Evolutionary conservation across 768 basidiomycete species (phyloP).

Genomic region (Kwoniella dejecticola): DNA sequence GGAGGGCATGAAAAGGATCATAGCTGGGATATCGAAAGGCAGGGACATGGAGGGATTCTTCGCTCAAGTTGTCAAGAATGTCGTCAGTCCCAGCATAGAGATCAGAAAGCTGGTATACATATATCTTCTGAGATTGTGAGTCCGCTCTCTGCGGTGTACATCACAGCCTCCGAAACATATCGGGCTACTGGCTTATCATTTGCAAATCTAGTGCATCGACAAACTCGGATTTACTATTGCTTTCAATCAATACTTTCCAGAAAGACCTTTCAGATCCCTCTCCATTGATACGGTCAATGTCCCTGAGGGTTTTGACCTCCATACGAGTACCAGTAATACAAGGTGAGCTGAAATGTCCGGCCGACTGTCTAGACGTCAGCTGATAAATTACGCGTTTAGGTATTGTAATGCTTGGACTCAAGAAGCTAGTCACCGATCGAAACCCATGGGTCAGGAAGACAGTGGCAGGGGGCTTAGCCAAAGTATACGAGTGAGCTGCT

Average conservation of each 20-base stretch:
- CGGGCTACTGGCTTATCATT: background rate
- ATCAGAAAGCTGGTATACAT: conserved; percentile 95
- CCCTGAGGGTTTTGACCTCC: conserved; percentile 85
- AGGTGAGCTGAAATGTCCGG: conserved; percentile 24
- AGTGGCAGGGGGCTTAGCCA: conserved; percentile 84
- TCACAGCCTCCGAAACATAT: too few species aligned
- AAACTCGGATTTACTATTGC: conserved; percentile 89
- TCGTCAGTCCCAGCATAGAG: conserved; percentile 87
- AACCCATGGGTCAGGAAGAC: conserved; percentile 95
- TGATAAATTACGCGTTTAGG: conserved; percentile 27
- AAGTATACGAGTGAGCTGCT: conserved; percentile 75
- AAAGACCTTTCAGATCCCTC: conserved; percentile 90
- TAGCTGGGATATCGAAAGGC: conserved; percentile 92
- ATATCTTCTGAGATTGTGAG: conserved; percentile 81
- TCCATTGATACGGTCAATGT: conserved; percentile 95
- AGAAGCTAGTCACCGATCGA: conserved; percentile 85
- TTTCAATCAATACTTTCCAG: conserved; percentile 98
- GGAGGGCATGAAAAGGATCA: conserved; percentile 91
- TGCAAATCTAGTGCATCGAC: conserved; percentile 64
- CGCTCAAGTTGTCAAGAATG: conserved; percentile 95
- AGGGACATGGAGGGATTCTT: conserved; percentile 91
- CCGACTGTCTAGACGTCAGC: background rate
- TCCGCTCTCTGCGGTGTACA: background rate
- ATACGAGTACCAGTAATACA: conserved; percentile 87
- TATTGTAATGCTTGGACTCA: conserved; percentile 68